Percentiles rank a stretch among this genome's conserved stretches.
phyloP scores from a whole-genome alignment of 129 eudicot species.

The Tanacetum coccineum region DNA sequence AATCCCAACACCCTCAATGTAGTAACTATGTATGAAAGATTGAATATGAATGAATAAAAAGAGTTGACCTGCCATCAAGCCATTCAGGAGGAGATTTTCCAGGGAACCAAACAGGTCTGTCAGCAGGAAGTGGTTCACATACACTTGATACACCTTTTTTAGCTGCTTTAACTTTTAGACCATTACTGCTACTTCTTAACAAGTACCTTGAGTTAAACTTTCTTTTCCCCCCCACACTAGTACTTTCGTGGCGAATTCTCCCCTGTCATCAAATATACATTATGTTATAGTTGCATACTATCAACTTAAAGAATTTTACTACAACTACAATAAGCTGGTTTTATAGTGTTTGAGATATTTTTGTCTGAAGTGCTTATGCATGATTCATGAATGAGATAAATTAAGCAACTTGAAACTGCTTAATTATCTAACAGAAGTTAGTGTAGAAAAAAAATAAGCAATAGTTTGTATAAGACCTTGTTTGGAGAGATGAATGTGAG shows the following conservation, averaged over 20 bases:
- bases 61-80: conserved; percentile 87
- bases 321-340: no score
- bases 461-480: background rate
- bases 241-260: conserved; percentile 16
- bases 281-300: no score
- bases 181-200: conserved; percentile 11
- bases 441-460: no score
- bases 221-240: conserved; percentile 22
- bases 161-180: conserved; percentile 44
- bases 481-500: conserved; percentile 44
- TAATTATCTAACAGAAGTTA: no score
- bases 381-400: no score
- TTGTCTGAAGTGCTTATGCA: no score
- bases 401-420: no score
- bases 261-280: conserved; percentile 38
- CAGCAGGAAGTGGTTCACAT: conserved; percentile 91
- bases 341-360: no score
- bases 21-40: background rate
- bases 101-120: conserved; percentile 96
- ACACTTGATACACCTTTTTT: conserved; percentile 74
- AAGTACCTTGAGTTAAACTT: conserved; percentile 22
- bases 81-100: conserved; percentile 77
- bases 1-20: no score
- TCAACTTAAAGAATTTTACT: no score
- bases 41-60: background rate